Percentiles rank a stretch among this genome's conserved stretches.
These are phyloP conservation scores for Ophiostoma sp. DNA, from an alignment of 2,329 filamentous ascomycete species.

Conservation along the genomic window DNA sequence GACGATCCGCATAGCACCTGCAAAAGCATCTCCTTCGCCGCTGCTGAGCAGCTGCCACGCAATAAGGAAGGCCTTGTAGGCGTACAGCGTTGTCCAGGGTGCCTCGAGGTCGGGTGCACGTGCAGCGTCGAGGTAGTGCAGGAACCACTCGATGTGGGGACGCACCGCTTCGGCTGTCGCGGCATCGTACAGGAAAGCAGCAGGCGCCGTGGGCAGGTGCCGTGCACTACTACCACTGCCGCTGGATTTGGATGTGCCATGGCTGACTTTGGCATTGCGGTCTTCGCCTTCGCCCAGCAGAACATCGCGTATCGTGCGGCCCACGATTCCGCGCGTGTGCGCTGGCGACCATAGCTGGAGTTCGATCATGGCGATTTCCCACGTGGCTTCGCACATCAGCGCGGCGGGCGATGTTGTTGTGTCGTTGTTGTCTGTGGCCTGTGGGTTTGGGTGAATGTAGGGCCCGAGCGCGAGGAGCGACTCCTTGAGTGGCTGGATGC, in stretches of 20 bases:
- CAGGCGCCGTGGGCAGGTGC: constrained; percentile 31
- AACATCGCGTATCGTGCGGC: constrained; percentile 35
- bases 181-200: constrained; percentile 33
- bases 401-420: constrained; percentile 11
- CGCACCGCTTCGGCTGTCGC: constrained; percentile 32
- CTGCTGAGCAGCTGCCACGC: constrained; percentile 35
- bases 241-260: neutral
- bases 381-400: constrained; percentile 34
- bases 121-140: constrained; percentile 22
- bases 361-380: constrained; percentile 41
- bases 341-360: constrained; percentile 39
- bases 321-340: constrained; percentile 37
- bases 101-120: constrained; percentile 31
- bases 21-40: constrained; percentile 29
- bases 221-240: constrained; percentile 29
- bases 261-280: neutral
- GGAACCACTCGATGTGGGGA: constrained; percentile 24
- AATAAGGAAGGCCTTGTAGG: constrained; percentile 39
- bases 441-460: constrained; percentile 28
- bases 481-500: constrained; percentile 34
- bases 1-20: constrained; percentile 26
- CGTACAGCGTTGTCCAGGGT: constrained; percentile 38
- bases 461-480: constrained; percentile 35
- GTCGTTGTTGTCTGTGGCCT: constrained; percentile 16
- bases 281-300: constrained; percentile 22